Percentiles rank a stretch among this genome's conserved stretches.
Conservation (phyloP, 257 asterid genomes). For the Rauvolfia tetraphylla region DNA sequence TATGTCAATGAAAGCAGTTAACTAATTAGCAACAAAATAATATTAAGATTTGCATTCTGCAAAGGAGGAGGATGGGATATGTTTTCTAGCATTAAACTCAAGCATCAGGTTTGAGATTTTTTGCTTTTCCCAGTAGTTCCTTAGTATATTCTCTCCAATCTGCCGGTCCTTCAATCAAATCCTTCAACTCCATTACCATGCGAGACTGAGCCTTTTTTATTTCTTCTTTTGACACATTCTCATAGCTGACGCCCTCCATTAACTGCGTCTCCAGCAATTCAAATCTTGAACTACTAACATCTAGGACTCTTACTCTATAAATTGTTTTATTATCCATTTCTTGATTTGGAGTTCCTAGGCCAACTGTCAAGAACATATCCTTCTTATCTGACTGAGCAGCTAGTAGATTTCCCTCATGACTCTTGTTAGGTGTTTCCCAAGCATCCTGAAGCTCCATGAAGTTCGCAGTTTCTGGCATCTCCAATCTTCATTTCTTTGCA, state of each 20-base stretch:
- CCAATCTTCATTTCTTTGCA: neutral
- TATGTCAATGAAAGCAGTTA: neutral
- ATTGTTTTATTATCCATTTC: neutral
- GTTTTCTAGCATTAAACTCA: neutral
- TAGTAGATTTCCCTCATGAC: neutral
- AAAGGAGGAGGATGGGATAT: neutral
- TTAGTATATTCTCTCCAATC: conserved; percentile 19
- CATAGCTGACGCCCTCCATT: conserved; percentile 3
- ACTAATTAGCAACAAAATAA: neutral
- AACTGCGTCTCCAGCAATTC: conserved; percentile 16
- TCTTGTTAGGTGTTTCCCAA: neutral
- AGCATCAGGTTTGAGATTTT: neutral
- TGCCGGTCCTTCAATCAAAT: conserved; percentile 20
- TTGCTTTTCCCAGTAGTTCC: neutral
- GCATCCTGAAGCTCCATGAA: neutral
- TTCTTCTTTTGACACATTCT: conserved; percentile 2
- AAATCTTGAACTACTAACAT: neutral
- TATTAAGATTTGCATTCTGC: neutral
- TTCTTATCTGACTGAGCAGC: neutral
- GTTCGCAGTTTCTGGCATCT: neutral
- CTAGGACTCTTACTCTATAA: neutral
- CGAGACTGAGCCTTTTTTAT: neutral
- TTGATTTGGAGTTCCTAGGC: neutral
- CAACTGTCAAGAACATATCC: neutral
- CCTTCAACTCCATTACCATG: conserved; percentile 9